Evolutionary conservation across 768 basidiomycete genomes (phyloP), one percentile per base, ranked within the genome.

Genomic region (Mycena belliarum): DNA sequence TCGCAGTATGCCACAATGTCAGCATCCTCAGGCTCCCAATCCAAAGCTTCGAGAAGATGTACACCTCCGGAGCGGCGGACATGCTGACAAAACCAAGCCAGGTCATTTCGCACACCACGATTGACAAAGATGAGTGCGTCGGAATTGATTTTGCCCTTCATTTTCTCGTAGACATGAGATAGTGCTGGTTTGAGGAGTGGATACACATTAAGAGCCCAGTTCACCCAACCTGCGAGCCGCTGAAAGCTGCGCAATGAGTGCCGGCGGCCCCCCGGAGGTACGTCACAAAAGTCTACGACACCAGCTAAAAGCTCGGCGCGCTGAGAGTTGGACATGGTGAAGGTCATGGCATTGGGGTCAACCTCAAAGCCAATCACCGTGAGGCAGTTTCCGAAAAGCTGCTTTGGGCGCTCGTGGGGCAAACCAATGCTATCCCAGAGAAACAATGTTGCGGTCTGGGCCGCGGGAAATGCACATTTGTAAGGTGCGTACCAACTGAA

Each of bases 351-450:
- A 26, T 70, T 66, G 0, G 73, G 43, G 55, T 80, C 72, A 24
- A 79, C 73, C 0, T 67, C 25, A 52, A 76, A 75, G 21, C 79
- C 75, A 55, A 79, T 73, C 58, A 79, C 71, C 2, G 64, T 62
- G 15, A 80, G 69, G 0, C 32, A 8, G 0, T 37, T 8, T 0
- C 75, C 76, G n/a, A 20, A 72, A 0, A 76, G 10, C 58, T 81
- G 80, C 55, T 81, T 82, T 4, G 48, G 32, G 14, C 65, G 53
- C 15, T 75, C 69, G 60, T 80, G 76, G 0, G 75, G 76, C 12
- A 79, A 65, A 0, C 74, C 70, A 16, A 79, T 61, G 1, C 67
- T 42, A 60, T 81, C 79, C 71, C 74, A 79, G 1, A 80, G 69
- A 2, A 9, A 37, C 0, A 82, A 72, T 1, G 79, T 67, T 3